These are phyloP conservation scores for Styphnolobium japonicum DNA, from an alignment of 306 rosid genomes.

Conservation along the genomic window DNA sequence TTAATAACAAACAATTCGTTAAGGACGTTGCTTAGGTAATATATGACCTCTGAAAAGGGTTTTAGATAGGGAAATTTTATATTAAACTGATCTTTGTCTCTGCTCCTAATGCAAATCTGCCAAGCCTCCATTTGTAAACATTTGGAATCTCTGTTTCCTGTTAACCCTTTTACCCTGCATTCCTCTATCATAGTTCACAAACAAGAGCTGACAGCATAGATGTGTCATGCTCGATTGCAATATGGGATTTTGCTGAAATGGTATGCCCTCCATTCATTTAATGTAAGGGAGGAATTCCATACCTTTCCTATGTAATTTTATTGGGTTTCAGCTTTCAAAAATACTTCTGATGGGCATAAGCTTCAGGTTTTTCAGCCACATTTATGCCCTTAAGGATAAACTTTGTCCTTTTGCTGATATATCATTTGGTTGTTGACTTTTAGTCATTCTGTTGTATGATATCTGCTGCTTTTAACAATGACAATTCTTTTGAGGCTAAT, in stretches of 20 bases:
- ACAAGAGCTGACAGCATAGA: constrained; percentile 1
- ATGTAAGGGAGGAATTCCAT: background rate
- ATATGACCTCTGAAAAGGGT: background rate
- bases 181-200: constrained; percentile 1
- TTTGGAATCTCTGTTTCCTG: constrained; percentile 11
- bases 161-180: background rate
- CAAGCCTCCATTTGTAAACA: background rate
- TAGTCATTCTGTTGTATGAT: constrained; percentile 5
- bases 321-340: no score
- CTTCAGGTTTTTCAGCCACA: constrained; percentile 2
- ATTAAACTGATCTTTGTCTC: background rate
- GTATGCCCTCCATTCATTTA: background rate
- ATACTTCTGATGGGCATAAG: no score
- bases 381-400: background rate
- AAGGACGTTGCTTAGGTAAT: background rate
- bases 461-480: background rate
- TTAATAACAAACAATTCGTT: background rate
- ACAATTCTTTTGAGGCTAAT: background rate
- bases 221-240: no score
- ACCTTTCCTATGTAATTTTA: background rate
- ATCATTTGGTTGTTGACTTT: background rate
- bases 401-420: background rate
- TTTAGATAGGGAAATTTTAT: background rate
- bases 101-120: background rate
- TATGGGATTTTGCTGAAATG: no score